Evolutionary conservation across 73 alveolate genomes (phyloP).

Genomic region (Effrenium voratum): DNA sequence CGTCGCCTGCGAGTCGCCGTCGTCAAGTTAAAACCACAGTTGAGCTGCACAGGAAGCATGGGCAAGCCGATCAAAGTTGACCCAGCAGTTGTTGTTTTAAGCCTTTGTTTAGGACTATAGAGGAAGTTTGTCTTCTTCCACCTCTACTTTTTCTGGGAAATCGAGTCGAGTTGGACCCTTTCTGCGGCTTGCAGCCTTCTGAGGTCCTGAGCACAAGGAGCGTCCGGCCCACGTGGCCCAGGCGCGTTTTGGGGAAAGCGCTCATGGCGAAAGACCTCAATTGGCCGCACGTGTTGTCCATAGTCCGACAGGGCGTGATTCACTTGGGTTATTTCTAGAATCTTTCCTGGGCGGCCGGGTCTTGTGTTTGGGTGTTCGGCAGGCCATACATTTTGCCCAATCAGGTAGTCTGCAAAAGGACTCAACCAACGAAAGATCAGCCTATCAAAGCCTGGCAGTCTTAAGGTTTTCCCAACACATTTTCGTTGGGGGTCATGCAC

Average conservation of each 20-base stretch:
- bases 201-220: slow-evolving; percentile 75
- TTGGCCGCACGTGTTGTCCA: background rate
- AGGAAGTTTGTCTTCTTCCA: background rate
- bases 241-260: background rate
- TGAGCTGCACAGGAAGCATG: background rate
- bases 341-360: background rate
- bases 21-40: too few species aligned
- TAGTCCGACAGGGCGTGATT: background rate
- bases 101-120: background rate
- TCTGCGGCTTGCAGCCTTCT: background rate
- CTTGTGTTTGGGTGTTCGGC: background rate
- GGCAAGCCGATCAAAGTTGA: background rate
- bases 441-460: background rate
- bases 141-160: background rate
- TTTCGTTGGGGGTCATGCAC: background rate
- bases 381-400: background rate
- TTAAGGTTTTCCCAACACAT: background rate
- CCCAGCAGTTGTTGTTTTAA: background rate
- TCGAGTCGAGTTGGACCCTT: too few species aligned
- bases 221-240: slow-evolving; percentile 71
- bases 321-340: background rate
- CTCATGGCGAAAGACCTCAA: background rate
- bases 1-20: too few species aligned
- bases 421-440: background rate
- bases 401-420: background rate